These are phyloP conservation scores for Botrytis porri DNA, from an alignment of 2,329 filamentous ascomycete genomes.

Conservation along the genomic window DNA sequence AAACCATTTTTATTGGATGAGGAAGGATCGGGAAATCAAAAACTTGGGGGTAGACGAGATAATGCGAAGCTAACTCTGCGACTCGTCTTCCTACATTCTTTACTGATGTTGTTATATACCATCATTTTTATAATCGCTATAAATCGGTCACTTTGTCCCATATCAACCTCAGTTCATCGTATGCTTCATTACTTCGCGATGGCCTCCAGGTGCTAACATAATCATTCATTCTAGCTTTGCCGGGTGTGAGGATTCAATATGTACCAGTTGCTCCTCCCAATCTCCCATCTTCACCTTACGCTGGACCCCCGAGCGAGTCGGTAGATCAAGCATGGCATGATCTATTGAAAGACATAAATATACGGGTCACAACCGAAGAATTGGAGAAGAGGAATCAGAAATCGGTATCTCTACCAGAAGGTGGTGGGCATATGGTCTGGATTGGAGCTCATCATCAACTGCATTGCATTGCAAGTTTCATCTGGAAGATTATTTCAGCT, in stretches of 20 bases:
- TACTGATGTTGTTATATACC: background rate
- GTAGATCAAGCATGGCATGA: conserved; percentile 22
- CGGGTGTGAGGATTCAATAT: background rate
- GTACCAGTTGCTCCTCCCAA: background rate
- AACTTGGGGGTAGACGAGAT: too few relatives aligned
- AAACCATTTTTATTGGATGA: conserved; percentile 4
- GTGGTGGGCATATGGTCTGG: conserved; percentile 12
- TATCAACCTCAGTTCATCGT: conserved; percentile 8
- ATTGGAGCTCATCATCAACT: conserved; percentile 14
- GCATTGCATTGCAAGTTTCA: conserved; percentile 8
- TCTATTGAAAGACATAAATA: conserved; percentile 16
- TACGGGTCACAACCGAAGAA: conserved; percentile 17
- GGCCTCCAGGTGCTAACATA: background rate
- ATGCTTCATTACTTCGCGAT: background rate
- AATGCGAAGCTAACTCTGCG: background rate
- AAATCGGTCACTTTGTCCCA: background rate
- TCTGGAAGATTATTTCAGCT: background rate
- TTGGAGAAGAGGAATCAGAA: conserved; percentile 1
- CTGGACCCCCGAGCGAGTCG: conserved; percentile 3
- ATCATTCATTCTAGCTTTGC: background rate
- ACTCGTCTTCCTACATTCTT: background rate
- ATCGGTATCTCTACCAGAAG: conserved; percentile 12
- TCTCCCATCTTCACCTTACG: conserved; percentile 12
- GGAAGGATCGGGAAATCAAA: background rate
- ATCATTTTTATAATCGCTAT: background rate